Evolutionary conservation across 176 grass and related monocot genomes (phyloP).

Genomic region (Rhynchospora pubera): DNA sequence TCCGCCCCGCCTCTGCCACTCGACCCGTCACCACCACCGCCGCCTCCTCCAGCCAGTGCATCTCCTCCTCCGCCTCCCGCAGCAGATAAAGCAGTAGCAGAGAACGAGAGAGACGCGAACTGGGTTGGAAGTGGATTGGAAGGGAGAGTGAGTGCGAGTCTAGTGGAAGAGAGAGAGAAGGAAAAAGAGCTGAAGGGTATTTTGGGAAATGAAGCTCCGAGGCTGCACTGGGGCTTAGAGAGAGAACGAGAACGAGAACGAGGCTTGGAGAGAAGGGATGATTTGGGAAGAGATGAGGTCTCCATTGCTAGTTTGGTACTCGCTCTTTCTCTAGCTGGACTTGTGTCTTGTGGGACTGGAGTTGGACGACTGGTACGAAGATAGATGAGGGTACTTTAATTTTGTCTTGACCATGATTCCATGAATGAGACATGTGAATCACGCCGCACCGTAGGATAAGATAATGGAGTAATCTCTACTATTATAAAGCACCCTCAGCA

Average conservation of each 20-base stretch:
- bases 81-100: conserved; percentile 19
- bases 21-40: conserved; percentile 14
- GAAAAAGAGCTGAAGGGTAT: background rate
- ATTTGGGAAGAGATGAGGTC: conserved; percentile 32
- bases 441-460: no score
- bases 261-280: conserved; percentile 1
- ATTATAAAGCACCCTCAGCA: no score
- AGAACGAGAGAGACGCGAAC: conserved; percentile 27
- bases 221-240: background rate
- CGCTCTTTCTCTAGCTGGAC: background rate
- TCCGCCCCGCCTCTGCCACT: conserved; percentile 13
- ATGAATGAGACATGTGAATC: no score
- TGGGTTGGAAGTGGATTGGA: background rate
- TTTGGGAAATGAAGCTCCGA: conserved; percentile 24
- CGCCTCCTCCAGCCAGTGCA: conserved; percentile 13
- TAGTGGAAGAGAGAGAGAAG: background rate
- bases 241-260: background rate
- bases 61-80: conserved; percentile 10
- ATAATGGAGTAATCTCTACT: no score
- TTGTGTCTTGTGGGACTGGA: no score
- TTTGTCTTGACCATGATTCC: no score
- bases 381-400: no score
- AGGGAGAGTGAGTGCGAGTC: conserved; percentile 21
- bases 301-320: conserved; percentile 30
- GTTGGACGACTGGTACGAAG: no score